Evolutionary conservation across 225 moss, liverwort and hornwort species (phyloP), one percentile per base, ranked within the genome.

Genomic region (Ulota crispa): DNA sequence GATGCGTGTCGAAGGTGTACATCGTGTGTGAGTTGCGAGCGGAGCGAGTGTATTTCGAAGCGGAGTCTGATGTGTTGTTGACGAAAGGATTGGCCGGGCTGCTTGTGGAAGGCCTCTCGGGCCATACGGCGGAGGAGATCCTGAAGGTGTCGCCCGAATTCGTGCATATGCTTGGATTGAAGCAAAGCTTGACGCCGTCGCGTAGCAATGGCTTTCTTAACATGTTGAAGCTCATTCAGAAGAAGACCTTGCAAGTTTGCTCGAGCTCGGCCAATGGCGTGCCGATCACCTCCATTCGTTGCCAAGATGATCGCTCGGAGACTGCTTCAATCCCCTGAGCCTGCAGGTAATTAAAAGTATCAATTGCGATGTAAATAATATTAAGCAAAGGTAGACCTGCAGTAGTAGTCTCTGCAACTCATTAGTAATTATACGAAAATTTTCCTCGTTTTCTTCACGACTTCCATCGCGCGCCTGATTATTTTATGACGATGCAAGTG

Each of bases 151-250:
- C 89, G 8, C 97, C 95, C 15, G 94, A 95, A 61, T 98, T 98
- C 73, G 83, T 98, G 76, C 93, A 95, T 81, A 92, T 92, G 94
- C 85, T 98, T 2, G 95, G 97, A 7, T 80, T 98, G 64, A 95
- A 95, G 64, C 97, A 98, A 78, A 95, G 94, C 88, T 83, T 98
- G 83, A 98, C 95, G 5, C 95, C 95, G 3, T 98, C 97, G 64
- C 93, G 97, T 5, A 95, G 95, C 87, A 98, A 98, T 87, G 97
- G 97, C 53, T 98, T 98, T 66, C 87, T 98, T 45, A 98, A 95
- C 77, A 98, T 94, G 97, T 42, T 98, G 23, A 95, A 98, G 83
- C 84, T 98, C 75, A 95, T 98, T 85, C 95, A 98, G 85, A 93
- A 94, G 90, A 93, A 94, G 84, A 91, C 95, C 5, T 83, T 94